Conservation (phyloP, 768 basidiomycete species). For the Sporobolomyces pararoseus region DNA sequence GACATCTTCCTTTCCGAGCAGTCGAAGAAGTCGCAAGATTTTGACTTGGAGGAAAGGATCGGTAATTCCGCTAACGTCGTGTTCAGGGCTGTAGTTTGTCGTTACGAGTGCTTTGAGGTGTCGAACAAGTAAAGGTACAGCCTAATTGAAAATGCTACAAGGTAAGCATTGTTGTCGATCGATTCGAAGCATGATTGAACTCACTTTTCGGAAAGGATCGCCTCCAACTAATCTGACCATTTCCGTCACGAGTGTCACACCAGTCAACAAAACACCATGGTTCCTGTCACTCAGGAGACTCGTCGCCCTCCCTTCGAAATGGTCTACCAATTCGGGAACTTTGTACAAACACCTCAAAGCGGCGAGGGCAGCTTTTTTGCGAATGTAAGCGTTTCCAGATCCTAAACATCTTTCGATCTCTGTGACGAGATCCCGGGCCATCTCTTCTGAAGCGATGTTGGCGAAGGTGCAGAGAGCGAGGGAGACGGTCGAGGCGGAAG, state of each 20-base stretch:
- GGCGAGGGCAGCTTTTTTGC: constrained; percentile 97
- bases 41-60: constrained; percentile 93
- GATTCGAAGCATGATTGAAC: constrained; percentile 44
- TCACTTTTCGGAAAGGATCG: constrained; percentile 83
- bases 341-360: constrained; percentile 90
- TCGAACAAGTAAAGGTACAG: constrained; percentile 85
- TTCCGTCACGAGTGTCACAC: constrained; percentile 89
- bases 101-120: constrained; percentile 92
- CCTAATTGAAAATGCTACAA: too few relatives aligned
- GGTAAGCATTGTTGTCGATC: too few relatives aligned
- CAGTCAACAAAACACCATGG: constrained; percentile 90
- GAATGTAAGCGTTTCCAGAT: constrained; percentile 95
- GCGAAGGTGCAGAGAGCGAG: constrained; percentile 96
- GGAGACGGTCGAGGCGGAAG: constrained; percentile 98
- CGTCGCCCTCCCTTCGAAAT: constrained; percentile 82
- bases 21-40: constrained; percentile 75
- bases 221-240: constrained; percentile 80
- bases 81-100: constrained; percentile 95
- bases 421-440: constrained; percentile 95
- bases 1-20: constrained; percentile 80
- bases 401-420: constrained; percentile 97
- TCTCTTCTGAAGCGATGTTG: constrained; percentile 98
- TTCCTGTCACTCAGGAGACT: constrained; percentile 90
- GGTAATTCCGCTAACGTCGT: constrained; percentile 98
- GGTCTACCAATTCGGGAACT: constrained; percentile 91